These are phyloP conservation scores for Solanum medicagineum DNA, from an alignment of 257 asterid species.

Conservation along the genomic window DNA sequence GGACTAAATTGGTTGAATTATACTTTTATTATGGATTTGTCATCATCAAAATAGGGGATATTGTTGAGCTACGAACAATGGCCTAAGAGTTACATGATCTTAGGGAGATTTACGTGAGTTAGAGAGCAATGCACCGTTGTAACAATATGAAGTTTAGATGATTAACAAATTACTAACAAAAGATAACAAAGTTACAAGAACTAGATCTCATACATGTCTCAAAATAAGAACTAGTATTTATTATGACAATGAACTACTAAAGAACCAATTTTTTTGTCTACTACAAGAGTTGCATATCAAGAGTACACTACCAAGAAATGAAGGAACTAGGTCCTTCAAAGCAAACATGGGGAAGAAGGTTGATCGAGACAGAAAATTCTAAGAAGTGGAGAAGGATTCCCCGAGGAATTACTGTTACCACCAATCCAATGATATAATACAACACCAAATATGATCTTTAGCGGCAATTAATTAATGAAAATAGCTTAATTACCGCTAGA, in stretches of 20 bases:
- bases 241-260: too few species aligned
- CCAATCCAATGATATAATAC: too few species aligned
- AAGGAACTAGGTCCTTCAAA: not conserved
- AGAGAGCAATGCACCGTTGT: not conserved
- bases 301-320: not conserved
- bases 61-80: not conserved
- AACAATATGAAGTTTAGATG: not conserved
- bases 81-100: too few species aligned
- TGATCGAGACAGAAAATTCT: not conserved
- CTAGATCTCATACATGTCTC: not conserved
- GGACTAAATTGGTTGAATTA: not conserved
- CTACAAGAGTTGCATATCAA: not conserved
- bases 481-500: too few species aligned
- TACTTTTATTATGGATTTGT: not conserved
- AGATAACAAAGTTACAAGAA: not conserved
- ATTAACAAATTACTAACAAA: not conserved
- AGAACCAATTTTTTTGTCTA: not conserved
- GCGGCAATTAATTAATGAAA: too few species aligned
- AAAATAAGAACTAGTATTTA: not conserved
- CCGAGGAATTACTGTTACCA: not conserved
- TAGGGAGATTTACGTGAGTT: not conserved
- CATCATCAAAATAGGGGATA: not conserved
- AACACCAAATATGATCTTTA: too few species aligned
- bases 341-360: not conserved
- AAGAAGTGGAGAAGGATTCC: not conserved